Evolutionary conservation across 495 filamentous ascomycete genomes (phyloP).

Genomic region (Sordaria brevicollis): DNA sequence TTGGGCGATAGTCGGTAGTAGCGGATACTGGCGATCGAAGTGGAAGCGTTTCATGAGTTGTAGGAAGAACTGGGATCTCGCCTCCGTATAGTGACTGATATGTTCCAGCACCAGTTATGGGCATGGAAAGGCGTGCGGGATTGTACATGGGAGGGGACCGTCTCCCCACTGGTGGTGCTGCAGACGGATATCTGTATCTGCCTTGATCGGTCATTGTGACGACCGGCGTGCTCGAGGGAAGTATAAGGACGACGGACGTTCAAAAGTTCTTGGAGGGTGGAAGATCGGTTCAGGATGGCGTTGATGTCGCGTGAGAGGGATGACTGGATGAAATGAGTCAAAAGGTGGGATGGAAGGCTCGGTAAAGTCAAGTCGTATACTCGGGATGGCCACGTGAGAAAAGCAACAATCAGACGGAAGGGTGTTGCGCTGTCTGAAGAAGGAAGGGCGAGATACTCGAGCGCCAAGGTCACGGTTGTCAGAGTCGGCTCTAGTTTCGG

Average conservation of each 20-base stretch:
- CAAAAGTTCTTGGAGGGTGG: background rate
- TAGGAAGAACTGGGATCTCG: slow-evolving; percentile 29
- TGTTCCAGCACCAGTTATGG: slow-evolving; percentile 24
- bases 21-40: slow-evolving; percentile 22
- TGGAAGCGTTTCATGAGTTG: slow-evolving; percentile 13
- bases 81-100: slow-evolving; percentile 32
- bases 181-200: slow-evolving; percentile 19
- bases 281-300: background rate
- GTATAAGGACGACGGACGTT: background rate
- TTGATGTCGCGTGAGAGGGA: background rate
- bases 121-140: slow-evolving; percentile 38
- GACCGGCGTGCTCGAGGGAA: background rate
- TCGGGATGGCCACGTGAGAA: background rate
- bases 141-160: slow-evolving; percentile 35
- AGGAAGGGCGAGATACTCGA: background rate
- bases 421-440: background rate
- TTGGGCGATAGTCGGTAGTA: slow-evolving; percentile 21
- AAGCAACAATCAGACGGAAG: background rate
- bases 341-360: background rate
- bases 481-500: background rate
- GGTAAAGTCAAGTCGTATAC: background rate
- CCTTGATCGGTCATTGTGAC: slow-evolving; percentile 31
- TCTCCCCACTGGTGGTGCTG: slow-evolving; percentile 20
- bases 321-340: background rate
- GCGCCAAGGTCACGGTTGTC: background rate